Base-by-base conservation (phyloP, 2,329 filamentous ascomycete genomes). In the Juglanconis sp. region DNA sequence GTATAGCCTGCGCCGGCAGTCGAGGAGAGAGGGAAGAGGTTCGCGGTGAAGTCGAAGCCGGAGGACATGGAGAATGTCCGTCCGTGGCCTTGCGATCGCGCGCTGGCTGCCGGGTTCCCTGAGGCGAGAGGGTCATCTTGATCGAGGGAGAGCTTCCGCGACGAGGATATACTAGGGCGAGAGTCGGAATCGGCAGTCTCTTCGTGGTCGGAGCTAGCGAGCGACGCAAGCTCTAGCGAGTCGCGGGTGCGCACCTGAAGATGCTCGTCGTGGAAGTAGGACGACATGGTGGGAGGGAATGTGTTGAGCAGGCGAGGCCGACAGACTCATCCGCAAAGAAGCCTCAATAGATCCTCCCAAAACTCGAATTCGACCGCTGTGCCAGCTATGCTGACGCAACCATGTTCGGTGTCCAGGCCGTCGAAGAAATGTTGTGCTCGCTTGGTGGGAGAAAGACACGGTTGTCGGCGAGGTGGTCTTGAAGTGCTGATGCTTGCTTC, bases 11-110 rank as follows among this genome's bases (percentile, higher is more conserved):
- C 81, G 6, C 81, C 86, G 4, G 89, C 80, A 1, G 91, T 94
- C 51, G 93, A 92, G 55, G 92, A 95, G 53, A 99, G 80, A 0
- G 95, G 95, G 69, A 97, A 98, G 49, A 99, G 82, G 68, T 92
- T 96, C 60, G 89, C 87, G n/a, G 91, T 88, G 73, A 97, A 97
- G 76, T 98, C 94, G 75, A 99, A 99, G 57, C 90, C 92, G 5
- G 94, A 98, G 10, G 90, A 92, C 51, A 96, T 86, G 10, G 93
- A 97, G 76, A 94, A 96, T 17, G 91, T 90, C 64, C 94, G 89
- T 61, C 74, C 77, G 69, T 81, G 67, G 57, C 57, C 61, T 56
- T 50, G 70, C 52, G 75, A 70, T 72, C 80, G 68, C 71, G 75
- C 69, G 69, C 71, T 72, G 64, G 73, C 73, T 35, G 78, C 85